Conservation (phyloP, 1,284 basidiomycete genomes). For the Irpex sp. region DNA sequence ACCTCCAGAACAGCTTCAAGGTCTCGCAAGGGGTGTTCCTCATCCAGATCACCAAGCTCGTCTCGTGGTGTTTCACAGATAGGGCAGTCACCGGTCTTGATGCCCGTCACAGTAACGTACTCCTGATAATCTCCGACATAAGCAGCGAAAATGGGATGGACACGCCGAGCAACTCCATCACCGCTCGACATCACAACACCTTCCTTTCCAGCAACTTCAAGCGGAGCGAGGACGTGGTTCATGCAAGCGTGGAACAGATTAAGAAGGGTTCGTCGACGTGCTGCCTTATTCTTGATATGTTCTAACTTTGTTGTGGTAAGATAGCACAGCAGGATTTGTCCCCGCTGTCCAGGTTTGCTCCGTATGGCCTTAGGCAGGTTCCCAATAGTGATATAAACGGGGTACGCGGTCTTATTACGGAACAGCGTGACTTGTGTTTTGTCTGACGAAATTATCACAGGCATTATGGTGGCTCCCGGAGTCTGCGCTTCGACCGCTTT, state of each 20-base stretch:
- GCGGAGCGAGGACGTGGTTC: constrained; percentile 13
- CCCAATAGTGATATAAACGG: constrained; percentile 38
- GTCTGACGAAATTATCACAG: constrained; percentile 36
- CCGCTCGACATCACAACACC: constrained; percentile 19
- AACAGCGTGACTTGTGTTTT: constrained; percentile 33
- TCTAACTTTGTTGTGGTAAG: constrained; percentile 30
- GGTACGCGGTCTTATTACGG: constrained; percentile 34
- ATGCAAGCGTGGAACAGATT: constrained; percentile 22
- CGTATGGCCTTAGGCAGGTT: constrained; percentile 38
- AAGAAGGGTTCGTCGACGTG: constrained; percentile 11
- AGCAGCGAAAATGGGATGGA: constrained; percentile 22
- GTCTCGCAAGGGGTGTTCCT: neutral
- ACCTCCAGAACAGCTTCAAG: constrained; percentile 1
- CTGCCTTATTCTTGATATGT: constrained; percentile 21
- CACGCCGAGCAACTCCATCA: constrained; percentile 18
- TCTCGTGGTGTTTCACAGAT: constrained; percentile 8
- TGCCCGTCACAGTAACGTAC: constrained; percentile 20
- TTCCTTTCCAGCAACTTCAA: constrained; percentile 9
- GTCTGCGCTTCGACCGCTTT: constrained; percentile 22
- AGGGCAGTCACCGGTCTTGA: constrained; percentile 17
- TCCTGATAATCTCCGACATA: constrained; percentile 25
- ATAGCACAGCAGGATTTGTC: constrained; percentile 34
- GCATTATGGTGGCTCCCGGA: constrained; percentile 33
- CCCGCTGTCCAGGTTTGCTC: constrained; percentile 28
- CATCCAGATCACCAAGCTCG: constrained; percentile 7